Evolutionary conservation across 2,329 filamentous ascomycete species (phyloP), one percentile per base, ranked within the genome.

Genomic region (Fusarium annulatum): DNA sequence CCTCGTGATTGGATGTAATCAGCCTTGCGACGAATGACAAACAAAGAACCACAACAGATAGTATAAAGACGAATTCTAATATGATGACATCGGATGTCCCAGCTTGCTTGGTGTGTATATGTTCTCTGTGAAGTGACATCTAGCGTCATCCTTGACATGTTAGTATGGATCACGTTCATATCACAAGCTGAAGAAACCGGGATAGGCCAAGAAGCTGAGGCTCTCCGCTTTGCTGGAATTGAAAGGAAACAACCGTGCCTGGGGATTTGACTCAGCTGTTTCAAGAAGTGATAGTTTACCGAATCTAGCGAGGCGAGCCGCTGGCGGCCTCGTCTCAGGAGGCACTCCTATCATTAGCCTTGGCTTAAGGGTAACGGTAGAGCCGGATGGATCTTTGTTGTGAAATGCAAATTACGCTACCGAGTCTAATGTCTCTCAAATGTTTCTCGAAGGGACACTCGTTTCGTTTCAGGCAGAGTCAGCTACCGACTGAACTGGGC

Each of bases 391-490:
- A 67, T 52, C 38, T 57, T 34, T 63, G 64, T 57, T 59, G 57
- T 46, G 42, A 56, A 52, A 61, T 53, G 61, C 38, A 61, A 52
- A 45, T 43, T 53, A 26, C 39, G 34, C 21, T 49, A 49, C 57
- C 42, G 56, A 62, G 49, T 49, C 51, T 55, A 38, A n/a, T 62
- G 51, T 60, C 49, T 52, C 48, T 65, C 58, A 74, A 69, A 52
- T 70, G 61, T 74, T 75, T 74, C 64, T 73, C 23, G 41, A 59
- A 33, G 28, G 52, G 55, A 41, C 36, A 57, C n/a, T 30, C 59
- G 72, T 75, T 75, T 74, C 72, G 72, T 74, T 74, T 74, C 72
- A 74, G 72, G 65, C 57, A 73, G 72, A 73, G 61, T 74, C 69
- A 70, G 51, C 36, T 46, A 71, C n/a, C 28, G 33, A n/a, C 51